Percentiles rank a stretch among this genome's conserved stretches.
These are phyloP conservation scores for Austroboletus olivaceoglutinosus DNA, from an alignment of 1,284 basidiomycete genomes.

Conservation along the genomic window DNA sequence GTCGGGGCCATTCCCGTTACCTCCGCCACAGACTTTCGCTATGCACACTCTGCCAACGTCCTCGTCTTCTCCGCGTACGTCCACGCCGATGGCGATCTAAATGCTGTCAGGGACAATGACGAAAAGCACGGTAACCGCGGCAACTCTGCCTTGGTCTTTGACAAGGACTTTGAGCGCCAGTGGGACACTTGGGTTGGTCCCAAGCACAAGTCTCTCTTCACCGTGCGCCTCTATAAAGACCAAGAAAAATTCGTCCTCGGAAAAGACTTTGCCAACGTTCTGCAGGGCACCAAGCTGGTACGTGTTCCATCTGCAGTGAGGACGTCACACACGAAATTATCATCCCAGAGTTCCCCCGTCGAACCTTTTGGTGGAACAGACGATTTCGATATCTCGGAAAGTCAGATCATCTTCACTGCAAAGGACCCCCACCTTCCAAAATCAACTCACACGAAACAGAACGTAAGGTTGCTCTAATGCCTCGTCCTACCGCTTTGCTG, in stretches of 20 bases:
- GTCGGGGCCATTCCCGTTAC: slow-evolving; percentile 65
- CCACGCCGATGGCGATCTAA: slow-evolving; percentile 70
- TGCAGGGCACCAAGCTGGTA: slow-evolving; percentile 68
- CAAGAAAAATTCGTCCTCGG: slow-evolving; percentile 55
- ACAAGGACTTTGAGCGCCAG: slow-evolving; percentile 74
- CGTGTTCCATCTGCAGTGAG: slow-evolving; percentile 10
- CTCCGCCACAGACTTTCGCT: slow-evolving; percentile 68
- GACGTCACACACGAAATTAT: slow-evolving; percentile 6
- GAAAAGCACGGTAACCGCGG: slow-evolving; percentile 70
- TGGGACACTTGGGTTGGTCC: slow-evolving; percentile 88
- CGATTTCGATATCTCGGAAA: slow-evolving; percentile 72
- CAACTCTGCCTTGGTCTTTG: slow-evolving; percentile 75
- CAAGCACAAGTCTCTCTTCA: slow-evolving; percentile 70
- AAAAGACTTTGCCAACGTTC: slow-evolving; percentile 53
- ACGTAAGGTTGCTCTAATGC: slow-evolving; percentile 41
- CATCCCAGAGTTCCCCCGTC: slow-evolving; percentile 62
- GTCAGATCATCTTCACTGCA: slow-evolving; percentile 76
- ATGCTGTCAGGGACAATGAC: slow-evolving; percentile 64
- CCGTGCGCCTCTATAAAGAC: slow-evolving; percentile 51
- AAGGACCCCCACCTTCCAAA: slow-evolving; percentile 74
- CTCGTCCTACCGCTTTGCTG: slow-evolving; percentile 2
- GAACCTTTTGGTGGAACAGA: slow-evolving; percentile 79
- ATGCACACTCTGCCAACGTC: slow-evolving; percentile 45
- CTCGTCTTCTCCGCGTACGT: slow-evolving; percentile 80
- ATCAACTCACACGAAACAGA: slow-evolving; percentile 79